Evolutionary conservation across 2,329 filamentous ascomycete species (phyloP).

Genomic region (Aspergillus hiratsukae): DNA sequence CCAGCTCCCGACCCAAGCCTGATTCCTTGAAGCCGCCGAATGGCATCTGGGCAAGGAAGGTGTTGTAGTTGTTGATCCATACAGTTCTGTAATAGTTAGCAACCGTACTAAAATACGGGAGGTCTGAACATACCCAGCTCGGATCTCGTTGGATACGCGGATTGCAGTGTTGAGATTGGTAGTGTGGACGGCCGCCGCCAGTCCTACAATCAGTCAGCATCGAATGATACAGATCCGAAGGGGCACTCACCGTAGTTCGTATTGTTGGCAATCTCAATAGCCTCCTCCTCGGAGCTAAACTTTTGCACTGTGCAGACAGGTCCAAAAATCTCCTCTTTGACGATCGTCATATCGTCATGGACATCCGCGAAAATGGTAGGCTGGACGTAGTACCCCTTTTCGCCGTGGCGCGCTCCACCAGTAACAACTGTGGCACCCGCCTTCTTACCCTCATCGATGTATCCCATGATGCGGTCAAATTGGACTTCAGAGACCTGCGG

Average conservation of each 20-base stretch:
- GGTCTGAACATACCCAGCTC: conserved; percentile 52
- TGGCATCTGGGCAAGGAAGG: conserved; percentile 48
- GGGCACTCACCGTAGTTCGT: conserved; percentile 58
- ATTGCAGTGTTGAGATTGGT: conserved; percentile 74
- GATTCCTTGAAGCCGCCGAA: conserved; percentile 45
- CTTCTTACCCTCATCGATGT: conserved; percentile 62
- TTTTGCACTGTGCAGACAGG: conserved; percentile 70
- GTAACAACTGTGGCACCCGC: conserved; percentile 61
- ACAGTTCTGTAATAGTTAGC: conserved; percentile 41
- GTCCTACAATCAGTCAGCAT: conserved; percentile 20
- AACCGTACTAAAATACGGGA: too few relatives aligned
- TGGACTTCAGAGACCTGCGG: conserved; percentile 78
- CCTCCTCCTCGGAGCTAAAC: conserved; percentile 69
- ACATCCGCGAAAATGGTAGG: conserved; percentile 78
- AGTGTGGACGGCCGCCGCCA: conserved; percentile 74
- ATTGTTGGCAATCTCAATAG: conserved; percentile 65
- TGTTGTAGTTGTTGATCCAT: conserved; percentile 68
- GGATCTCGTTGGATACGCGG: conserved; percentile 64
- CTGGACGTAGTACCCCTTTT: conserved; percentile 82
- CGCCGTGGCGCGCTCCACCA: conserved; percentile 66
- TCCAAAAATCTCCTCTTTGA: conserved; percentile 76
- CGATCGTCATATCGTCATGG: conserved; percentile 63
- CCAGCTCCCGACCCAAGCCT: conserved; percentile 43
- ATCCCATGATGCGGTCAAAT: conserved; percentile 77
- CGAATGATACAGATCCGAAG: background rate